Evolutionary conservation across 2,329 filamentous ascomycete genomes (phyloP).

Genomic region (Fusarium sp.): DNA sequence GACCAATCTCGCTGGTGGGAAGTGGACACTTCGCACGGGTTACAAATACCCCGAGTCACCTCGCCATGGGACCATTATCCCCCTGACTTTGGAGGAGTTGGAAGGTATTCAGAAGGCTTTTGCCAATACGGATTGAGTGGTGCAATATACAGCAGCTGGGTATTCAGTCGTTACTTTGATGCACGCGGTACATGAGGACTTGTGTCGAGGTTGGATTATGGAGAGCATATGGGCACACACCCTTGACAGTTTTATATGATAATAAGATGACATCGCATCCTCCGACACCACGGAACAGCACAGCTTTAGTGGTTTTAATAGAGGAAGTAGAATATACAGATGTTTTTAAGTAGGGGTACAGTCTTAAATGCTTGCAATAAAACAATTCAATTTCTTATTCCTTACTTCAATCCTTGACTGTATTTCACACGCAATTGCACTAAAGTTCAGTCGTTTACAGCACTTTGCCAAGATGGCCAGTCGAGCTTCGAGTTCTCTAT

Average conservation of each 20-base stretch:
- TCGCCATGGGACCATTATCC: neutral
- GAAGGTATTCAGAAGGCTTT: neutral
- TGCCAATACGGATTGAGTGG: no score
- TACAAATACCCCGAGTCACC: neutral
- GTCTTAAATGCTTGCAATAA: neutral
- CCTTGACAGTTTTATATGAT: fast-evolving
- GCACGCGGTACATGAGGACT: no score
- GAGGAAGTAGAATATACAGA: no score
- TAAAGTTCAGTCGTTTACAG: neutral
- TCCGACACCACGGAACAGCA: neutral
- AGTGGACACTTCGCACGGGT: neutral
- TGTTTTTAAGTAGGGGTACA: neutral
- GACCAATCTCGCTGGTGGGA: neutral
- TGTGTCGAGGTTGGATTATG: neutral
- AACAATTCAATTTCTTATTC: fast-evolving
- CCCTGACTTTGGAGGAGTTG: neutral
- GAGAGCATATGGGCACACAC: neutral
- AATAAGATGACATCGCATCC: neutral
- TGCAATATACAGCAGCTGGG: fast-evolving
- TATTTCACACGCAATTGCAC: fast-evolving
- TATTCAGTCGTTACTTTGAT: neutral
- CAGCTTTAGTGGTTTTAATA: no score
- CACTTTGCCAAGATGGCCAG: fast-evolving
- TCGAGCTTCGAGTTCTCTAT: no score
- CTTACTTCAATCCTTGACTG: fast-evolving